phyloP scores from a whole-genome alignment of 192 early-diverging fungal genomes.

The Linnemannia zychae region DNA sequence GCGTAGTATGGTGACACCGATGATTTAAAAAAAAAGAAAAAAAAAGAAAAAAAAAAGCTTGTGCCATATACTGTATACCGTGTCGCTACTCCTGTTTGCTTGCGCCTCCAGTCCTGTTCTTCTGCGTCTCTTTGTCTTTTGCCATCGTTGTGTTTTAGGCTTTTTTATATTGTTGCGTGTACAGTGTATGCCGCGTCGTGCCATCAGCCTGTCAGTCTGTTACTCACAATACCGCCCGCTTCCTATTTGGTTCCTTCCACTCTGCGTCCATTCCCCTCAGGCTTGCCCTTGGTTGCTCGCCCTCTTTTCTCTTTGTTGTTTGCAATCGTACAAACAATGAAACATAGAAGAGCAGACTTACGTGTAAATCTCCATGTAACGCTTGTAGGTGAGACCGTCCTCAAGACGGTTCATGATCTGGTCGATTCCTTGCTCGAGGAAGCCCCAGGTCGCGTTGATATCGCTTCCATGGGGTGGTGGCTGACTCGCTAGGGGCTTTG shows the following conservation, averaged over 20 bases:
- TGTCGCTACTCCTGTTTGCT: neutral
- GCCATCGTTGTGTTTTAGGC: neutral
- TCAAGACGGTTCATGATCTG: conserved; percentile 83
- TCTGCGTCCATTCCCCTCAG: neutral
- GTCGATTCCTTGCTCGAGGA: conserved; percentile 83
- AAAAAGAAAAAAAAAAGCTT: too few species aligned
- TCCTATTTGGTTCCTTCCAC: neutral
- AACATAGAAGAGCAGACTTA: conserved; percentile 61
- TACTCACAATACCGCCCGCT: neutral
- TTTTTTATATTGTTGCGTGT: neutral
- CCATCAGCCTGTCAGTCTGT: neutral
- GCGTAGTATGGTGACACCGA: neutral
- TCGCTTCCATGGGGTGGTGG: conserved; percentile 66
- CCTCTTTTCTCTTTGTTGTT: neutral
- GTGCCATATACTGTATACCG: too few species aligned
- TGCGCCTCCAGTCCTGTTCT: neutral
- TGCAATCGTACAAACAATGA: neutral
- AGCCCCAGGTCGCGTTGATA: conserved; percentile 78
- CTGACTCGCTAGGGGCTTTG: conserved; percentile 46
- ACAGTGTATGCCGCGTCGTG: neutral
- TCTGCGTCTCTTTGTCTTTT: neutral
- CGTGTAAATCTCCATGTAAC: conserved; percentile 92
- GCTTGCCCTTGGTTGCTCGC: neutral
- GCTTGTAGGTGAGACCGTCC: conserved; percentile 77
- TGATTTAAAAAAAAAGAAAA: neutral